Evolutionary conservation across 1,284 basidiomycete genomes (phyloP).

Genomic region (Mycocalia duriaeana): DNA sequence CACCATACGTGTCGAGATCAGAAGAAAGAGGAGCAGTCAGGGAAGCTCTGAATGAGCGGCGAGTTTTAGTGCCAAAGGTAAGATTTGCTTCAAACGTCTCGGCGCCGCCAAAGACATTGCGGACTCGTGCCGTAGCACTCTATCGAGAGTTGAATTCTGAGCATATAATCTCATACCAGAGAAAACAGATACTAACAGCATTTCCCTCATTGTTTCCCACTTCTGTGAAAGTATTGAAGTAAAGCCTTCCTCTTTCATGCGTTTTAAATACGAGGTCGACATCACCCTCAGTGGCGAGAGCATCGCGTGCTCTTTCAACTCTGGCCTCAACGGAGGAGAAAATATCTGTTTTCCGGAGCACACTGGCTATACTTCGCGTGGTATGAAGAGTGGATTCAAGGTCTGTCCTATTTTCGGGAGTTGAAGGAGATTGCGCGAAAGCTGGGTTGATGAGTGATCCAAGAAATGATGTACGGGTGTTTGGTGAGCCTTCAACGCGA

Average conservation of each 20-base stretch:
- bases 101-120: constrained; percentile 90
- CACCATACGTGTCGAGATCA: constrained; percentile 56
- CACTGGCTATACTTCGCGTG: constrained; percentile 59
- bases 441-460: constrained; percentile 71
- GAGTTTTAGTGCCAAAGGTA: constrained; percentile 85
- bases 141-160: constrained; percentile 33
- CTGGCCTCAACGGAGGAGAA: constrained; percentile 66
- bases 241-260: constrained; percentile 76
- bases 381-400: constrained; percentile 67
- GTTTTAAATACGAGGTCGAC: constrained; percentile 85
- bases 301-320: constrained; percentile 61
- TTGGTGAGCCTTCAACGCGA: constrained; percentile 71
- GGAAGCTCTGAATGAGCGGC: constrained; percentile 73
- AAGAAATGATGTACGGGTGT: constrained; percentile 80
- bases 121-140: constrained; percentile 76
- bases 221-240: constrained; percentile 85
- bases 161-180: constrained; percentile 4
- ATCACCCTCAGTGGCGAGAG: constrained; percentile 58
- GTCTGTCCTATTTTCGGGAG: constrained; percentile 24
- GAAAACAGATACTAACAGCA: constrained; percentile 71
- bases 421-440: constrained; percentile 21
- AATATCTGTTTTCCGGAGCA: constrained; percentile 24
- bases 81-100: constrained; percentile 85
- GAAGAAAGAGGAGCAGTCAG: constrained; percentile 54
- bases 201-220: constrained; percentile 92